Base-by-base conservation (phyloP, 2,329 filamentous ascomycete genomes). In the Fusarium sp. region DNA sequence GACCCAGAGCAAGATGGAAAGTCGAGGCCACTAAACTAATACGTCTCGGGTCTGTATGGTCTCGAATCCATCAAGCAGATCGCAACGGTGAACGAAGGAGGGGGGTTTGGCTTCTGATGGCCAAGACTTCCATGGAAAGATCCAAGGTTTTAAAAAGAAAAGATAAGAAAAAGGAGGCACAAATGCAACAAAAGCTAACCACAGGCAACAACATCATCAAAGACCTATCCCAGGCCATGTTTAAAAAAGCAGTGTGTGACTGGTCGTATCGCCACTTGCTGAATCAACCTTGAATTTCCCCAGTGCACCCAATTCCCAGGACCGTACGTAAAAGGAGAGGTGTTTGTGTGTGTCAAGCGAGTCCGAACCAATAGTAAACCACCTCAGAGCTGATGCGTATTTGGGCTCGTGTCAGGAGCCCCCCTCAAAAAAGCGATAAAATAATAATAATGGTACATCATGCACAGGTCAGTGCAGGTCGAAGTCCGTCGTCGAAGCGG, bases 401-500 rank as follows among this genome's bases (percentile, higher is more conserved):
- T 51, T 58, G 57, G 52, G 55, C 59, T 61, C 53, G 43, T 54
- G 39, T 46, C 37, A 48, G 52, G 65, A 61, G 50, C 53, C 58
- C 58, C 58, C 57, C 49, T 70, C 72, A 59, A 52, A 72, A 58
- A 67, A 66, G 59, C 63, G 56, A 56, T 32, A 48, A 35, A 35
- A 30, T 30, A 54, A 70, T 57, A 71, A 49, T 72, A 44, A 65
- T 54, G 53, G 67, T 62, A 70, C 65, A 69, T 81, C 73, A 82
- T 68, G 79, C 80, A 68, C 77, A 79, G 44, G 78, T 73, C 65
- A 81, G 71, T 68, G 75, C 75, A 55, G 77, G 75, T 67, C 78
- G 78, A 62, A 76, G 71, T 63, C 76, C 77, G 56, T 82, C 81
- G 68, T 75, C 79, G 64, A 82, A 82, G 65, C 79, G 81, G 53